Base-by-base conservation (phyloP, 1,139 yeast species). In the Protomyces gravidus region DNA sequence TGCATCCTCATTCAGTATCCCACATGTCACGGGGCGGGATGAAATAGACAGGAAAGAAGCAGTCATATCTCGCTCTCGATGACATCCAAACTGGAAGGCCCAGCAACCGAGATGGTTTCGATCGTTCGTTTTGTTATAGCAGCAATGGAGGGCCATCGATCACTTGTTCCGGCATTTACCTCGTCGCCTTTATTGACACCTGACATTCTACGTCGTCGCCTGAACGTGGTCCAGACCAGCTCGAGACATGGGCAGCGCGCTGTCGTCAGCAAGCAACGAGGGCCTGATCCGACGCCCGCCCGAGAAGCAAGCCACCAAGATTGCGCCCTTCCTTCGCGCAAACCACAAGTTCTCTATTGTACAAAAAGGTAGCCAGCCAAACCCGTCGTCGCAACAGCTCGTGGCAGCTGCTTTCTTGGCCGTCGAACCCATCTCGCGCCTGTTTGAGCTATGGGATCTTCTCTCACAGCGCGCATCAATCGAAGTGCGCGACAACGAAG, bases 401-500 rank as follows among this genome's bases (percentile, higher is more conserved):
- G 33, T 46, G 3, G 58, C 58, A 3, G 58, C 58, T 13, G 25
- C 46, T 5, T 33, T 53, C 9, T 25, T 53, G 47, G 46, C 36
- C 11, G 39, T 53, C 36, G 33, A 33, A 15, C 58, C 58, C n/a
- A 39, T 46, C 42, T 39, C 58, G 36, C 33, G 15, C 19, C 51
- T 53, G 13, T 53, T 53, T 42, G 58, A 53, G 3, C 39, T 53
- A 5, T 53, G 58, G 58, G 58, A 53, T 25, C n/a, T 19, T 19
- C 25, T 53, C n/a, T 36, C 42, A 17, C 51, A 50, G 3, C 25
- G 39, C 27, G 21, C 27, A 11, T 46, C 58, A 6, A n/a, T 45
- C 4, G 58, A 53, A 32, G 23, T 53, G 21, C 39, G 45, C 2
- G 58, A 53, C 42, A 27, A 40, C 25, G 51, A 53, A 23, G 45